Evolutionary conservation across 306 rosid genomes (phyloP).

Genomic region (Albizia julibrissin): DNA sequence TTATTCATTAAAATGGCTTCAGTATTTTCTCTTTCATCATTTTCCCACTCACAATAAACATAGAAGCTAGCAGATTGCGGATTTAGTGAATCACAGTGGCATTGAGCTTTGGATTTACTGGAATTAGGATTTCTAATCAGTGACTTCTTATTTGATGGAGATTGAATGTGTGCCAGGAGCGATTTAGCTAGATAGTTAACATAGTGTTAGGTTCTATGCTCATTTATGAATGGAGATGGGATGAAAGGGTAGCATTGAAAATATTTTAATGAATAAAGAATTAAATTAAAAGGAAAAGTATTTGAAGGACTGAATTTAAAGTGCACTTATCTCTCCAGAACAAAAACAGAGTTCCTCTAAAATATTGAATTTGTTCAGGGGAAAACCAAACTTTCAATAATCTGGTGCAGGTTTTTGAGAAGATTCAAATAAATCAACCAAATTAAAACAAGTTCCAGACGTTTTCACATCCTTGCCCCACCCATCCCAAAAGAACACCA

Average conservation of each 20-base stretch:
- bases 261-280: no score
- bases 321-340: no score
- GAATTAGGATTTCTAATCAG: neutral
- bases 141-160: neutral
- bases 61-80: neutral
- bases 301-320: no score
- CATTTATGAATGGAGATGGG: no score
- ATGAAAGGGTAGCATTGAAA: no score
- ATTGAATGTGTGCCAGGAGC: neutral
- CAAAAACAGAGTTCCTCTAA: no score
- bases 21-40: neutral
- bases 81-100: neutral
- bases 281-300: no score
- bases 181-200: neutral
- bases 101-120: neutral
- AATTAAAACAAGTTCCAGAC: neutral
- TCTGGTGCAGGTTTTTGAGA: neutral
- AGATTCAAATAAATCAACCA: neutral
- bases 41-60: neutral
- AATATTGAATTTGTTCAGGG: neutral
- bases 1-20: neutral
- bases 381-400: neutral
- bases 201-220: no score
- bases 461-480: neutral
- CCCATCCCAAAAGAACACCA: neutral